Conservation (phyloP, 306 rosid species). For the Pyrus pyrifolia region DNA sequence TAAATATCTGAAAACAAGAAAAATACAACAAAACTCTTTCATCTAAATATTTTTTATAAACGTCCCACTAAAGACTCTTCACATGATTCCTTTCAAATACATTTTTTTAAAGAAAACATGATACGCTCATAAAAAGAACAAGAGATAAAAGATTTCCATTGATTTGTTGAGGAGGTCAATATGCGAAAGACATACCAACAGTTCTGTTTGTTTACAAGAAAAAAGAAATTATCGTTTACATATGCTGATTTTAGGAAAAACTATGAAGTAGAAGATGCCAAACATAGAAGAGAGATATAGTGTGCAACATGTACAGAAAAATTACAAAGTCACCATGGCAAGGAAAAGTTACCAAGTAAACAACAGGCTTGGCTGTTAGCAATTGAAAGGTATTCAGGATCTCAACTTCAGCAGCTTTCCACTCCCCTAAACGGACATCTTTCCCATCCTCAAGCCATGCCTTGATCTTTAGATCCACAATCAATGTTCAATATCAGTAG, state of each 20-base stretch:
- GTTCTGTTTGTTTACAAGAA: neutral
- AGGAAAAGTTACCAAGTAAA: conserved; percentile 60
- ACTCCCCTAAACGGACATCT: conserved; percentile 91
- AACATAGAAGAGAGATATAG: neutral
- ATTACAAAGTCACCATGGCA: neutral
- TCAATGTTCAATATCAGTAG: conserved; percentile 9
- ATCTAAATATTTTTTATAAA: neutral
- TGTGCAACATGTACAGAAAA: neutral
- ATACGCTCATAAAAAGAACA: neutral
- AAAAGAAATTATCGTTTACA: neutral
- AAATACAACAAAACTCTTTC: neutral
- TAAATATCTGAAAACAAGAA: neutral
- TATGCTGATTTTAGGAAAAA: neutral
- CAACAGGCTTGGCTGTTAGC: conserved; percentile 96
- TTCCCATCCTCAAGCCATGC: conserved; percentile 71
- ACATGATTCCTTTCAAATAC: neutral
- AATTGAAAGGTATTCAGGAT: conserved; percentile 85
- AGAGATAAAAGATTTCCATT: neutral
- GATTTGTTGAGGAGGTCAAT: neutral
- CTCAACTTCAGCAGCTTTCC: conserved; percentile 94
- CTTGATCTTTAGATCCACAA: conserved; percentile 56
- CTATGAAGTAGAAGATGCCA: neutral
- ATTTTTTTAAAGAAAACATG: neutral
- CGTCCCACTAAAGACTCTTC: neutral
- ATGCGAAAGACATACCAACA: neutral